Evolutionary conservation across 78 protist genomes (phyloP), one percentile per base, ranked within the genome.

Genomic region (Cavenderia fasciculata): DNA sequence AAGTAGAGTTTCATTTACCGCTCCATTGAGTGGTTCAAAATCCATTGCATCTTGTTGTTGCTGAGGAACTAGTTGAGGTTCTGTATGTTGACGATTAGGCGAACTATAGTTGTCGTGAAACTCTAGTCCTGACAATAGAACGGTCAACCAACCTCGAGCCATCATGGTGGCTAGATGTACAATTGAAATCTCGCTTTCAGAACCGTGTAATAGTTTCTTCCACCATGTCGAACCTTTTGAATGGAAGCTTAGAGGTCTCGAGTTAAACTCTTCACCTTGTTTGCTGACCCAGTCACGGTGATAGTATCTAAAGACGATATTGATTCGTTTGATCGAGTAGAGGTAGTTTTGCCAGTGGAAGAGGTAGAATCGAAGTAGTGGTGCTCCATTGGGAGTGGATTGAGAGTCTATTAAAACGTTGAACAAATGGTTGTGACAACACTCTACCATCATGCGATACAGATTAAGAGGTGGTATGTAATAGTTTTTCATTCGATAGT

Each of bases 71-170:
- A 54, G 8, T 54, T 18, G 7, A 18, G n/a, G n/a, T n/a, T n/a
- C n/a, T n/a, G n/a, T n/a, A n/a, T n/a, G n/a, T n/a, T n/a, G n/a
- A n/a, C n/a, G n/a, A 54, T 54, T 14, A 7, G 16, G 14, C n/a
- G 7, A 23, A 54, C n/a, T 14, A 54, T 54, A 18, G 14, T 12
- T 18, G 5, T 54, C 61, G 61, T 54, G 14, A 40, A 25, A 7
- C 57, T 74, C 69, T 5, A 82, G 33, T 34, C 74, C 77, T 38
- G 59, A 44, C 18, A 82, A 82, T 16, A 82, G 44, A 4, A 82
- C 78, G 2, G 79, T 29, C 49, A 82, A 25, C 90, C 90, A 82
- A 27, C 90, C 90, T 27, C 90, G 40, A 12, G 90, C 65, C 90
- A 82, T 82, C 90, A 82, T 82, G 27, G 66, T 70, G 52, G 78